Evolutionary conservation across 352 stramenopile genomes (phyloP).

Genomic region (Paralagenidium karlingii): DNA sequence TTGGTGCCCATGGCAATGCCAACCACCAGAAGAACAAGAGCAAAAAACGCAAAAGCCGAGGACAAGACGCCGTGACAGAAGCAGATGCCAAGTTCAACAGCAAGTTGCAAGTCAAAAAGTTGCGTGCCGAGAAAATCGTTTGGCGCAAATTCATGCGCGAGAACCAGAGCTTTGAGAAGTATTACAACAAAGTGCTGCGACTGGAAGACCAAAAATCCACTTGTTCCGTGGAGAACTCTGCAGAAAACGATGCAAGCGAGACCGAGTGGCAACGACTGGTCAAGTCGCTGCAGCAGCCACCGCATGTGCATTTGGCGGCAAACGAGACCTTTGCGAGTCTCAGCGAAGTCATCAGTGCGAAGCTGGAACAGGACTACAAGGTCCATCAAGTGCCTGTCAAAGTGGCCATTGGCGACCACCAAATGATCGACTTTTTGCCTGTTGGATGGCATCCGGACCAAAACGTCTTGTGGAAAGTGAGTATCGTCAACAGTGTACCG

Average conservation of each 20-base stretch:
- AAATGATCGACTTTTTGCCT: slow-evolving; percentile 29
- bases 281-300: slow-evolving; percentile 46
- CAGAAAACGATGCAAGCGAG: background rate
- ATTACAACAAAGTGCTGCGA: slow-evolving; percentile 66
- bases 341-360: slow-evolving; percentile 64
- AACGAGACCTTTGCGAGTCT: slow-evolving; percentile 24
- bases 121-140: slow-evolving; percentile 78
- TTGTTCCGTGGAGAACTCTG: background rate
- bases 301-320: slow-evolving; percentile 57
- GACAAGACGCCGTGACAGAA: slow-evolving; percentile 46
- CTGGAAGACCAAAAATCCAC: slow-evolving; percentile 28
- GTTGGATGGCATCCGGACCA: slow-evolving; percentile 61
- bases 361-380: slow-evolving; percentile 57
- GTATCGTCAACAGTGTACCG: background rate
- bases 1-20: slow-evolving; percentile 10
- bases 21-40: slow-evolving; percentile 16
- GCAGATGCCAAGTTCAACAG: slow-evolving; percentile 20
- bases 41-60: slow-evolving; percentile 43
- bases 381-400: slow-evolving; percentile 38
- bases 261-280: slow-evolving; percentile 76
- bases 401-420: slow-evolving; percentile 38
- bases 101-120: slow-evolving; percentile 4
- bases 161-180: slow-evolving; percentile 70
- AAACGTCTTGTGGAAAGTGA: slow-evolving; percentile 63
- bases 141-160: slow-evolving; percentile 81